Evolutionary conservation across 2,329 filamentous ascomycete genomes (phyloP).

Genomic region (Aspergillus brunneoviolaceus): DNA sequence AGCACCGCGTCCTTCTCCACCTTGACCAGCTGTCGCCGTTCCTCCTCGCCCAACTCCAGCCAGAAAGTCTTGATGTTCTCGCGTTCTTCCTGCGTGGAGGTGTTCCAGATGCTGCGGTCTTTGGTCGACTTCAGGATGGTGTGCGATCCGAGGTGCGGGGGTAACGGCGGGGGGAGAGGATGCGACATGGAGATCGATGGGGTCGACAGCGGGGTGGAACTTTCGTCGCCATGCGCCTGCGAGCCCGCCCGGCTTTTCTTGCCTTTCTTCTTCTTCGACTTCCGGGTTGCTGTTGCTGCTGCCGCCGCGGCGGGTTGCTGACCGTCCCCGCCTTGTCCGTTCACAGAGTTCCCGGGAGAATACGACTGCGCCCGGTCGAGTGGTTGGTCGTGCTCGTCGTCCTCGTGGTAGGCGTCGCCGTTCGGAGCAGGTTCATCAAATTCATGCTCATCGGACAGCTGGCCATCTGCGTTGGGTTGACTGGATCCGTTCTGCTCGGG

Average conservation of each 20-base stretch:
- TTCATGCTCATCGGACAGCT: conserved; percentile 32
- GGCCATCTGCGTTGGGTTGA: conserved; percentile 27
- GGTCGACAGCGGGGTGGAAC: conserved; percentile 41
- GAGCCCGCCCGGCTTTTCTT: conserved; percentile 38
- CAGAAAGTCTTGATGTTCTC: conserved; percentile 98
- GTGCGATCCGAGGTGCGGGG: conserved; percentile 44
- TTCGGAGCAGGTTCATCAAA: conserved; percentile 43
- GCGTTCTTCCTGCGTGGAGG: conserved; percentile 86
- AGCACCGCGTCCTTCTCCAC: conserved; percentile 98
- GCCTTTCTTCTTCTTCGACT: conserved; percentile 44
- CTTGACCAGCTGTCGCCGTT: conserved; percentile 92
- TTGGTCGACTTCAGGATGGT: conserved; percentile 55
- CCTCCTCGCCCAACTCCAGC: conserved; percentile 89
- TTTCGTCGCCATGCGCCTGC: conserved; percentile 38
- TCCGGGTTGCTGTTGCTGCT: conserved; percentile 25
- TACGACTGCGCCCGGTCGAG: conserved; percentile 40
- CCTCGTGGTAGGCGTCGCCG: conserved; percentile 57
- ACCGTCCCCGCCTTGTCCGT: conserved; percentile 18
- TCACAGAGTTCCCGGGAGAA: conserved; percentile 18
- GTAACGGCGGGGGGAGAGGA: conserved; percentile 45
- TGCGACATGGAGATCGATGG: conserved; percentile 46
- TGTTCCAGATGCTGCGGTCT: conserved; percentile 92
- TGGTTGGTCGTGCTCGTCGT: conserved; percentile 41
- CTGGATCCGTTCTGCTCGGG: conserved; percentile 39
- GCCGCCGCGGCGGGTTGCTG: conserved; percentile 23